A percentile compares a stretch with the other conserved stretches of the same genome.
These are phyloP conservation scores for Arthrobotrys musiformis DNA, from an alignment of 2,329 filamentous ascomycete genomes.

Conservation along the genomic window DNA sequence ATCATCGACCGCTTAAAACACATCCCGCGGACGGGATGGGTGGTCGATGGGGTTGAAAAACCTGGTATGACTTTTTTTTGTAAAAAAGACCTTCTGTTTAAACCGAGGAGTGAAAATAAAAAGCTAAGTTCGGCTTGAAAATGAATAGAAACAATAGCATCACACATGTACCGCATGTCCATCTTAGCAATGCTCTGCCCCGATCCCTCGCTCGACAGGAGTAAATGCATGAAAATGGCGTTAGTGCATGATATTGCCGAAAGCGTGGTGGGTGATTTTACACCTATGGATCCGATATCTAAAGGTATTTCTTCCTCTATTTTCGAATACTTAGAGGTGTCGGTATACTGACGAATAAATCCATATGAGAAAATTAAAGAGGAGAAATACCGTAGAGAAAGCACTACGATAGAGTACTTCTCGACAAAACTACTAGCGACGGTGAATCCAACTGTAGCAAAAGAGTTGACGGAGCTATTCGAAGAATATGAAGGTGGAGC, in stretches of 20 bases:
- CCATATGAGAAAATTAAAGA: background rate
- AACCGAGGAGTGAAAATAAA: background rate
- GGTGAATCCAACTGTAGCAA: slow-evolving; percentile 19
- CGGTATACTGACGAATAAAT: background rate
- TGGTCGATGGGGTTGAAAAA: slow-evolving; percentile 42
- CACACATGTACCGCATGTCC: slow-evolving; percentile 52
- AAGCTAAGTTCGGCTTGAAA: background rate
- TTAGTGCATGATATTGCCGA: slow-evolving; percentile 54
- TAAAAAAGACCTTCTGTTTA: no score
- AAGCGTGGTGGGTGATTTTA: slow-evolving; percentile 52
- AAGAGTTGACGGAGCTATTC: slow-evolving; percentile 35
- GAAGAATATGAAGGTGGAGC: slow-evolving; percentile 40
- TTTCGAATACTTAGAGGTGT: background rate
- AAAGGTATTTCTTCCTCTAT: slow-evolving; percentile 18
- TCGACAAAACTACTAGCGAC: slow-evolving; percentile 25
- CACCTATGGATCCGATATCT: slow-evolving; percentile 45
- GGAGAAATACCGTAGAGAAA: slow-evolving; percentile 49
- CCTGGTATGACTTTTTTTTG: slow-evolving; percentile 14
- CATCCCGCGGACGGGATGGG: slow-evolving; percentile 48
- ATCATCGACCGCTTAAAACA: slow-evolving; percentile 51
- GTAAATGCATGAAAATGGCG: slow-evolving; percentile 40
- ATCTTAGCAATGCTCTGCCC: slow-evolving; percentile 51
- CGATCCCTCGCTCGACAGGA: slow-evolving; percentile 13
- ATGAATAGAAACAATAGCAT: slow-evolving; percentile 47
- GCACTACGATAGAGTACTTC: slow-evolving; percentile 48